Evolutionary conservation across 106 monocot species (phyloP).

Genomic region (Allium sativum): DNA sequence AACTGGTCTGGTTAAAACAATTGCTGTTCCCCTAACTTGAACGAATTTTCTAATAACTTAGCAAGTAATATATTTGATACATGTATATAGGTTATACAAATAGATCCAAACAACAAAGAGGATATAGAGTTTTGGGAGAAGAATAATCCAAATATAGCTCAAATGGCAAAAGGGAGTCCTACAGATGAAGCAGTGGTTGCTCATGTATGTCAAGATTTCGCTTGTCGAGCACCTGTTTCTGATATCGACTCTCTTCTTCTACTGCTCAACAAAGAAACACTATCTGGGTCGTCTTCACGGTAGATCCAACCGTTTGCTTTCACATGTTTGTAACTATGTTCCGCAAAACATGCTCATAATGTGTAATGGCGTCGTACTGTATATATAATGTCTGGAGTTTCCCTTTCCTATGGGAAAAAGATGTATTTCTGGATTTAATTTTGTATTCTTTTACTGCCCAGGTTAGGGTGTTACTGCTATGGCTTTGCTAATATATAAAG

Average conservation of each 20-base stretch:
- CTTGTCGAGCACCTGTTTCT: conserved; percentile 57
- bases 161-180: conserved; percentile 41
- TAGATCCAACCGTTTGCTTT: neutral
- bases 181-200: conserved; percentile 26
- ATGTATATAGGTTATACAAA: conserved; percentile 61
- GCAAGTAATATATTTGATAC: neutral
- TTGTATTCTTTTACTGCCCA: no score
- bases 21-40: no score
- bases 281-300: neutral
- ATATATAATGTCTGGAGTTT: no score
- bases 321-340: no score
- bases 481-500: no score
- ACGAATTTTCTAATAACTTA: no score
- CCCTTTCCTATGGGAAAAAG: no score
- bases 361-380: no score
- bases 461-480: no score
- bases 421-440: no score
- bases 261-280: conserved; percentile 17
- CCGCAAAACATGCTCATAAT: no score
- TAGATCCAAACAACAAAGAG: conserved; percentile 47
- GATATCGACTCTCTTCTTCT: conserved; percentile 25
- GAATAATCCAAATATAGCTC: conserved; percentile 41
- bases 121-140: conserved; percentile 80
- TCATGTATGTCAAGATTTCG: conserved; percentile 75
- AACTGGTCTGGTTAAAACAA: no score